These are phyloP conservation scores for Teunomyces tritomae DNA, from an alignment of 805 yeast genomes.

Conservation along the genomic window DNA sequence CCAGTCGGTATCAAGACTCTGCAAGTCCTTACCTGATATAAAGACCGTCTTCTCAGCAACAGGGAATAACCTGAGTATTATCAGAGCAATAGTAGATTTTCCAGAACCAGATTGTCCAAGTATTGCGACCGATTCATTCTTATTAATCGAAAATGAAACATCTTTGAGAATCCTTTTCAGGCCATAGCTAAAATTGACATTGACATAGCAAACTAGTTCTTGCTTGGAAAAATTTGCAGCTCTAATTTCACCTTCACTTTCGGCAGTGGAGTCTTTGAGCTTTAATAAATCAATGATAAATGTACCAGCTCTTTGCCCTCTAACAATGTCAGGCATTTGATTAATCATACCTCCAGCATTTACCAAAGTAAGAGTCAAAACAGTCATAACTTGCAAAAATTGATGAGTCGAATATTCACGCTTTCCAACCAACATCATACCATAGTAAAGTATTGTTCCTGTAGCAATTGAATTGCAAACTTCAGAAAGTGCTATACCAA, in stretches of 20 bases:
- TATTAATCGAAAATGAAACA: slow-evolving; percentile 40
- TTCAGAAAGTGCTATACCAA: slow-evolving; percentile 60
- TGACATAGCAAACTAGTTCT: slow-evolving; percentile 36
- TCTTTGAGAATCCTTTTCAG: slow-evolving; percentile 33
- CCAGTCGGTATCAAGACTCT: slow-evolving; percentile 41
- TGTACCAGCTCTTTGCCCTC: slow-evolving; percentile 75
- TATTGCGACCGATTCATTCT: slow-evolving; percentile 58
- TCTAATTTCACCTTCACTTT: slow-evolving; percentile 31
- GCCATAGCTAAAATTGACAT: slow-evolving; percentile 53
- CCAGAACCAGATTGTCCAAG: slow-evolving; percentile 92
- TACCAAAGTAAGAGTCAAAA: slow-evolving; percentile 70
- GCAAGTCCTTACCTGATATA: slow-evolving; percentile 49
- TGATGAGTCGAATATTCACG: slow-evolving; percentile 54
- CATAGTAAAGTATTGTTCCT: slow-evolving; percentile 74
- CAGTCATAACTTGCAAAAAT: slow-evolving; percentile 65
- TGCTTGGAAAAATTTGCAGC: neutral
- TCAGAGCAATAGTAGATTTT: slow-evolving; percentile 69
- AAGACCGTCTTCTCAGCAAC: slow-evolving; percentile 38
- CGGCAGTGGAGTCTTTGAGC: slow-evolving; percentile 31
- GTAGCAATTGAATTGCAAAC: slow-evolving; percentile 60
- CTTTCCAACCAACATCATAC: slow-evolving; percentile 64
- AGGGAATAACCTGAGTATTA: slow-evolving; percentile 55
- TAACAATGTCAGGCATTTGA: slow-evolving; percentile 73
- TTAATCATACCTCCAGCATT: slow-evolving; percentile 57
- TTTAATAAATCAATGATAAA: slow-evolving; percentile 41